Conservation (phyloP, 23 red algal genomes). For the Porphyridium purpureum region DNA sequence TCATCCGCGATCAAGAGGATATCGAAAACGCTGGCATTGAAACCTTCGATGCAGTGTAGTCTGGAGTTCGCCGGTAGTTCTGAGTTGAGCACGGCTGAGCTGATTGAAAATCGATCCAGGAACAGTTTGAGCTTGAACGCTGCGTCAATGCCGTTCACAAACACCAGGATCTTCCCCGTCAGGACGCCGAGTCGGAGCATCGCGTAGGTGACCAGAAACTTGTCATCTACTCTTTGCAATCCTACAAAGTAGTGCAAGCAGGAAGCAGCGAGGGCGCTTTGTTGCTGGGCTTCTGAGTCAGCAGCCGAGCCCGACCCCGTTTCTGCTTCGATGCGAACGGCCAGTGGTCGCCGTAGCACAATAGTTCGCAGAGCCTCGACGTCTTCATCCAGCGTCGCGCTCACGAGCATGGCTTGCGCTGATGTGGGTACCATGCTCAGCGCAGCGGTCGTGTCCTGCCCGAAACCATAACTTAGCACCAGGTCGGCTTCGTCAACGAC, state of each 20-base stretch:
- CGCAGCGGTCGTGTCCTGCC: conserved; percentile 19
- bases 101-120: conserved; percentile 80
- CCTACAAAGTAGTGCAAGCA: conserved; percentile 60
- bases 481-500: conserved; percentile 98
- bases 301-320: not conserved
- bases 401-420: conserved; percentile 80
- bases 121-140: conserved; percentile 91
- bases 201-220: conserved; percentile 61
- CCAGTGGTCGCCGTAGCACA: conserved; percentile 41
- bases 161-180: conserved; percentile 62
- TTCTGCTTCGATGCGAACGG: not conserved
- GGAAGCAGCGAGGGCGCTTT: no score
- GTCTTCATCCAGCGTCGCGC: conserved; percentile 80
- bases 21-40: conserved; percentile 75
- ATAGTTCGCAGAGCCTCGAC: conserved; percentile 49
- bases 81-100: conserved; percentile 66
- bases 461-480: conserved; percentile 79
- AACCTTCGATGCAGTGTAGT: conserved; percentile 82
- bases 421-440: conserved; percentile 31
- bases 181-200: conserved; percentile 72
- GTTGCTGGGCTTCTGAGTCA: no score
- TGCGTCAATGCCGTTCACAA: conserved; percentile 60
- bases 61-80: conserved; percentile 74
- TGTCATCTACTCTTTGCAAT: conserved; percentile 34
- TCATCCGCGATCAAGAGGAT: conserved; percentile 86